Evolutionary conservation across 2,329 filamentous ascomycete genomes (phyloP), one percentile per base, ranked within the genome.

Genomic region (Onygenales sp.): DNA sequence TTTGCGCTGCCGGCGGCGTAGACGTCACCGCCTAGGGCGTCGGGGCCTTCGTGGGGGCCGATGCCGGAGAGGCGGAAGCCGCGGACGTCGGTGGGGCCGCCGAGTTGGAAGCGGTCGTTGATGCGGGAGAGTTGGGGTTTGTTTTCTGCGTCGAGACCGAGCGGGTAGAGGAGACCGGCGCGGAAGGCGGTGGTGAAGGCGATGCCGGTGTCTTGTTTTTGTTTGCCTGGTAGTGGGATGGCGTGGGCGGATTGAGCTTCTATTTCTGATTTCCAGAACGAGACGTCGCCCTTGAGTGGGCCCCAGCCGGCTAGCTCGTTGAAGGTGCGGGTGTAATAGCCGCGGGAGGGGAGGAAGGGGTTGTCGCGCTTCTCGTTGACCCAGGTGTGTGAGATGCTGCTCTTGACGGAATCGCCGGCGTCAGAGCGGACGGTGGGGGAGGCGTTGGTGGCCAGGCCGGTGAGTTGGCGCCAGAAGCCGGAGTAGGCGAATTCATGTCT

Each of bases 31-130:
- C 93, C 93, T 0, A 95, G 83, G 0, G 91, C 84, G 70, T 98
- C 92, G 14, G 76, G 69, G 1, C 90, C 88, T 64, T 97, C 92
- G 58, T 87, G 86, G 3, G 93, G 91, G 7, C 93, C 93, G 5
- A 98, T 78, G 1, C 93, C 93, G 17, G 86, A 87, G 21, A 95
- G 81, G 55, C 89, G 85, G 78, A 98, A 98, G 2, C 93, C 93
- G 53, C 93, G 87, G 11, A 98, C 88, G 65, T 95, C 92, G 2
- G 90, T 95, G 3, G 93, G 92, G 0, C 93, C 93, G 43, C 93
- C 93, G 35, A 98, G 86, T 64, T 90, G 84, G 75, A 98, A 98
- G 44, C 93, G 89, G 69, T 98, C 93, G 66, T 94, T 96, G 64
- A 97, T 80, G 33, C 89, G 83, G 60, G 88, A 94, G 4, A 85